Evolutionary conservation across 495 filamentous ascomycete species (phyloP), one percentile per base, ranked within the genome.

Genomic region (Massariosphaeria phaeospora): DNA sequence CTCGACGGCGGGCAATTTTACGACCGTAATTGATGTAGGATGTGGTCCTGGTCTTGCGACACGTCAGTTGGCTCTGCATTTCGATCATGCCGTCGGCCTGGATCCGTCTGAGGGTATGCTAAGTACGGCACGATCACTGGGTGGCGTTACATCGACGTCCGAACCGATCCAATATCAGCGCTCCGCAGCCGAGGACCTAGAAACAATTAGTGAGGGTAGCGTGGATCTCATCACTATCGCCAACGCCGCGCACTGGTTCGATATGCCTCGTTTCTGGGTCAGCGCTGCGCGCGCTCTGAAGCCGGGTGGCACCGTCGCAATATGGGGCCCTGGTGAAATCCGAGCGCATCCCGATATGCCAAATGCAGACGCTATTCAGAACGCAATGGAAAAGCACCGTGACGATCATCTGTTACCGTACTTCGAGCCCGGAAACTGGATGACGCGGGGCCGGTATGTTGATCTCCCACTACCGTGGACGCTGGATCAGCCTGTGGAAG

Each of bases 201-300:
- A 43, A 21, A 15, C 34, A 1, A 38, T 61, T 23, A 12, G 5
- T 25, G 70, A 62, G 25, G 49, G 21, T 0, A 72, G 65, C 42
- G 74, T 83, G 8, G 80, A 82, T 55, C 59, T 83, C 25, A 64
- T 84, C 40, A 75, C 69, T 1, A 72, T 72, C 4, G 76, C 74
- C 0, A 78, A 69, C 24, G 73, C 78, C 0, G 73, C 76, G 7
- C 81, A 84, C 57, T 85, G 80, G 80, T 82, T 84, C 71, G 72
- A 76, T 47, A 74, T 82, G 49, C 62, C 79, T 6, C 68, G 75
- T n/a, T 82, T 82, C 66, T 88, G 82, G 79, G 67, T 69, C 0
- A 71, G 71, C 10, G 69, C 82, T 20, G 82, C 83, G 0, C 70
- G 74, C n/a, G 66, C 75, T 1, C 66, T 86, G 25, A 76, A 73